Evolutionary conservation across 1,284 basidiomycete genomes (phyloP), one percentile per base, ranked within the genome.

Genomic region (Rhodotorula mucilaginosa): DNA sequence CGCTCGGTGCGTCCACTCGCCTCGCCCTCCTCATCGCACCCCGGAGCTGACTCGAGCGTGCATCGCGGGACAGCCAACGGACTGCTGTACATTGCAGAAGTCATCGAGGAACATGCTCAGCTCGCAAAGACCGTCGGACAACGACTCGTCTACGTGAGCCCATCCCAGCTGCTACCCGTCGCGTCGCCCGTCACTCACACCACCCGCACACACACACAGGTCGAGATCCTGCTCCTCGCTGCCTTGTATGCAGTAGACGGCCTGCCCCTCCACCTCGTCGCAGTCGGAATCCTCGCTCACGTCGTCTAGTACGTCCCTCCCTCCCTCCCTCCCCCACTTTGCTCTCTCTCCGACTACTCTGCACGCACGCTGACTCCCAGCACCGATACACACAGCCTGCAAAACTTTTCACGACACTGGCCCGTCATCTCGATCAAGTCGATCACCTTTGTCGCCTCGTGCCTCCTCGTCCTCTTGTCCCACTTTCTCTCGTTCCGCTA

Each of bases 401-500:
- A 91, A 81, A 97, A 97, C 82, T 95, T 97, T 81, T 90, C 92
- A 5, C 79, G 83, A 3, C 85, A 85, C 29, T 97, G 95, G 94
- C 94, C 95, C 1, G 83, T 90, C 79, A 96, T 97, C 77, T 92
- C 91, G 3, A 85, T 97, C 64, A 86, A 90, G 12, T 96, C 93
- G 0, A 80, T 84, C 23, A 87, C 88, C 5, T 97, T 97, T 84
- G 80, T 97, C 66, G 85, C 87, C 2, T 95, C 92, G 0, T 96
- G 93, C 80, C 74, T 86, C 18, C 83, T 94, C 66, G 93, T 95
- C 69, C 86, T 97, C 67, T 81, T 84, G 4, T 92, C 97, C 82
- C 94, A 97, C 82, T 97, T 97, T 79, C 81, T 91, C 65, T 96
- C 93, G 91, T 97, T 97, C 84, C 92, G 91, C 82, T 86, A 96